Base-by-base conservation (phyloP, 2,329 filamentous ascomycete species). In the Aspergillus sp. region DNA sequence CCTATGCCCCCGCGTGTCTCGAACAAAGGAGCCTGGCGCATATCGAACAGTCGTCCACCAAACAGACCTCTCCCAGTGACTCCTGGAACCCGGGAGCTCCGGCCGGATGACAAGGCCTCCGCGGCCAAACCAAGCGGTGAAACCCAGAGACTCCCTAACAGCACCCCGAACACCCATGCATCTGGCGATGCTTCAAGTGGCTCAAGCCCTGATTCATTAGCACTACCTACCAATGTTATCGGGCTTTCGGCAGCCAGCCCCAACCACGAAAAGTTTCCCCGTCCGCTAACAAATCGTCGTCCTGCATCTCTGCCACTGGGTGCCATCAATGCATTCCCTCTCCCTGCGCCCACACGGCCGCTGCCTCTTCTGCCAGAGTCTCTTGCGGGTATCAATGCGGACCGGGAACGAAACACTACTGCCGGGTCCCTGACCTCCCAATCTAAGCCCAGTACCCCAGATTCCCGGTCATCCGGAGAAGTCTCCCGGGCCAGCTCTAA, bases 281-380 rank as follows among this genome's bases (percentile, higher is more conserved):
- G 61, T 32, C 51, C 36, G 14, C 60, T 64, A 51, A 52, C 32
- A 24, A 61, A 54, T 20, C 47, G 62, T 32, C 69, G 67, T 7
- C 65, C 65, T 11, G 54, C 65, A 4, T 72, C 71, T 0, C 49
- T 72, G 46, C 67, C 69, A 5, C 61, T 69, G 57, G 65, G 65
- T 16, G 64, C 70, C 0, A 65, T 75, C 16, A 64, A 75, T 39
- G 64, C 71, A 14, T 73, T 74, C 42, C 71, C 74, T 61, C 67
- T 74, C 20, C 75, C 75, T 16, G 73, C 74, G 32, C 75, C 75
- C 12, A 71, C 65, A 26, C 68, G 63, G 32, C 73, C 75, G 31
- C 56, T 77, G 4, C 75, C 75, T 53, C 71, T 70, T 4, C 57
- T 76, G 9, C 75, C 75, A 10, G 63, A 69, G 32, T 29, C 62